Base-by-base conservation (phyloP, 176 grass and related monocot genomes). In the Eragrostis curvula region DNA sequence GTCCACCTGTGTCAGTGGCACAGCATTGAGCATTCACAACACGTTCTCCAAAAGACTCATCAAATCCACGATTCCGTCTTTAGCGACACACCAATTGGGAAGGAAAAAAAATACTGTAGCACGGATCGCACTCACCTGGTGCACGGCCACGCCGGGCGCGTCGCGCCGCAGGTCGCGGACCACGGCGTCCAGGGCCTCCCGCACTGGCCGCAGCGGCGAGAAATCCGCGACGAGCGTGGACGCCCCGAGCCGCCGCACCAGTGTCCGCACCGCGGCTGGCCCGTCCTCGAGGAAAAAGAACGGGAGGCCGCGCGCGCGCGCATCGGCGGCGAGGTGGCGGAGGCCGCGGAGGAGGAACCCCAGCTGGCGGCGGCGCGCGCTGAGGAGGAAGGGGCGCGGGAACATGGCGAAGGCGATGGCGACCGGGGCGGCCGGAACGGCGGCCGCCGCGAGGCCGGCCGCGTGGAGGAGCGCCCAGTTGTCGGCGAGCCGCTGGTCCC, bases 401-500 rank as follows among this genome's bases (percentile, higher is more conserved):
- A 93, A 91, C 1, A 97, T 84, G 41, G 86, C 40, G 90, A 98
- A 98, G 3, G 77, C 88, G 47, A 98, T 82, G 71, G 90, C 90
- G 84, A 98, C 43, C 18, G 92, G 86, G 6, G 88, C 73, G 21
- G 83, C 44, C 57, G 90, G 77, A 41, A 81, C 50, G 29, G 90
- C 80, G 24, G 92, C 95, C 9, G 90, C 82, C 20, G 95, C 95
- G 39, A 98, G 90, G 48, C 64, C 30, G 39, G 86, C 92, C 3
- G 95, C 92, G 86, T 94, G 92, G 61, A 98, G 78, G 71, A 98
- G 88, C 12, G 92, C 95, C 95, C 95, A 98, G 92, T 98, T 98
- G 88, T 98, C 92, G 51, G 79, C 75, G 53, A 78, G 73, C 21
- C 95, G 86, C 87, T 98, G 95, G 82, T 98, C 92, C 78, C 95